phyloP scores from a whole-genome alignment of 257 asterid genomes.

The Pogostemon cablin region DNA sequence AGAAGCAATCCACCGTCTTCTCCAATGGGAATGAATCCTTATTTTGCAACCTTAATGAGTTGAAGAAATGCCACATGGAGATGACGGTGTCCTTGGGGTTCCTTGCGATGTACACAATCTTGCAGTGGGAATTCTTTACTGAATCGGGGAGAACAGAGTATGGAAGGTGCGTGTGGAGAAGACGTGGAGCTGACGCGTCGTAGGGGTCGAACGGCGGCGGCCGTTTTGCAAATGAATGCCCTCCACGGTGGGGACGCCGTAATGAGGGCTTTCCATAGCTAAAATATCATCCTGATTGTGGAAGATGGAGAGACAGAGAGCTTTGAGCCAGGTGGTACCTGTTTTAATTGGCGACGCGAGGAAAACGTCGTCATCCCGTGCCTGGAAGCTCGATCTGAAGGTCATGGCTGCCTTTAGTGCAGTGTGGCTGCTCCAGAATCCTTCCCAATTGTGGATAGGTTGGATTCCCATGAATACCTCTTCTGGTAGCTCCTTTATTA shows the following conservation, averaged over 20 bases:
- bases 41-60: neutral
- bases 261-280: conserved; percentile 1
- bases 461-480: no score
- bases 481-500: no score
- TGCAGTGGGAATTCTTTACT: neutral
- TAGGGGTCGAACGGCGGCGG: neutral
- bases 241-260: neutral
- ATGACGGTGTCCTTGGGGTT: conserved; percentile 12
- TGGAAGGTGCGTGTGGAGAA: conserved; percentile 18
- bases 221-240: fast-evolving
- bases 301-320: neutral
- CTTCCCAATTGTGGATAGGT: neutral
- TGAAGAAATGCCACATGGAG: conserved; percentile 7
- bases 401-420: neutral
- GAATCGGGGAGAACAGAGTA: neutral
- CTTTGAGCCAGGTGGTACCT: conserved; percentile 25
- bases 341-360: conserved; percentile 6
- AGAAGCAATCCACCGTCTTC: conserved; percentile 33
- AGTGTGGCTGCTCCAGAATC: neutral
- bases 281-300: conserved; percentile 1
- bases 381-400: neutral
- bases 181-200: neutral
- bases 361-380: conserved; percentile 26
- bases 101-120: neutral
- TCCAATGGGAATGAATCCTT: conserved; percentile 16